These are phyloP conservation scores for Deakozyma indianensis DNA, from an alignment of 805 yeast species.

Conservation along the genomic window DNA sequence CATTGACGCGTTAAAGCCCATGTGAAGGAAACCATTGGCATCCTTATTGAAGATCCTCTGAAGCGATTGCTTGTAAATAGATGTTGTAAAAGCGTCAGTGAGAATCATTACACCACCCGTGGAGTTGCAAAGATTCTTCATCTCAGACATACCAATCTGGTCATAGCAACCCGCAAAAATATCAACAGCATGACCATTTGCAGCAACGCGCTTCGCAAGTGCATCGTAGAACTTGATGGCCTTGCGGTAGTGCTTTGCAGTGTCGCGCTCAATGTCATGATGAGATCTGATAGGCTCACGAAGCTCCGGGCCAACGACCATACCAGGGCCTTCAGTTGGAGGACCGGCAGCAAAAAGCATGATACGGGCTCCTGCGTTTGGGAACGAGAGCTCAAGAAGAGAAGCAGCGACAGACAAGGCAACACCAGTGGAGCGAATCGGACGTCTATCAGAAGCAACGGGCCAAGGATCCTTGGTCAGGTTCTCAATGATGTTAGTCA, in stretches of 20 bases:
- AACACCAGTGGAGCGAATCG: constrained; percentile 84
- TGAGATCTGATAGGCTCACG: constrained; percentile 97
- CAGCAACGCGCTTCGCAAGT: constrained; percentile 56
- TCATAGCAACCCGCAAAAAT: constrained; percentile 92
- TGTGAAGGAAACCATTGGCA: constrained; percentile 68
- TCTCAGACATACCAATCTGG: constrained; percentile 89
- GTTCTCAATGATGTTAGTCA: constrained; percentile 65
- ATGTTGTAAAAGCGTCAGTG: constrained; percentile 87
- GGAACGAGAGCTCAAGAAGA: constrained; percentile 66
- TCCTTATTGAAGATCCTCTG: constrained; percentile 79
- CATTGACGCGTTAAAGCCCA: constrained; percentile 82
- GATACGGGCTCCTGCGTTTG: constrained; percentile 78
- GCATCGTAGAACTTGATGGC: constrained; percentile 71
- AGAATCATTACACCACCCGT: constrained; percentile 86
- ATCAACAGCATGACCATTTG: constrained; percentile 69
- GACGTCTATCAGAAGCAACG: constrained; percentile 59
- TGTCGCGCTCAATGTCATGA: constrained; percentile 85
- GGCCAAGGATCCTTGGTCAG: constrained; percentile 81
- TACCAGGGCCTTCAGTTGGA: constrained; percentile 87
- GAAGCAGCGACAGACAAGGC: constrained; percentile 78
- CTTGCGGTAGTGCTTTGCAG: constrained; percentile 75
- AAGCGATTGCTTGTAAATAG: constrained; percentile 86
- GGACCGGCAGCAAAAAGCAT: constrained; percentile 91
- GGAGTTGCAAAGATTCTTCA: constrained; percentile 70
- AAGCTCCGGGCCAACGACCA: constrained; percentile 80